phyloP scores from a whole-genome alignment of 2,329 filamentous ascomycete genomes.

The Cylindrodendrum hubeiense region DNA sequence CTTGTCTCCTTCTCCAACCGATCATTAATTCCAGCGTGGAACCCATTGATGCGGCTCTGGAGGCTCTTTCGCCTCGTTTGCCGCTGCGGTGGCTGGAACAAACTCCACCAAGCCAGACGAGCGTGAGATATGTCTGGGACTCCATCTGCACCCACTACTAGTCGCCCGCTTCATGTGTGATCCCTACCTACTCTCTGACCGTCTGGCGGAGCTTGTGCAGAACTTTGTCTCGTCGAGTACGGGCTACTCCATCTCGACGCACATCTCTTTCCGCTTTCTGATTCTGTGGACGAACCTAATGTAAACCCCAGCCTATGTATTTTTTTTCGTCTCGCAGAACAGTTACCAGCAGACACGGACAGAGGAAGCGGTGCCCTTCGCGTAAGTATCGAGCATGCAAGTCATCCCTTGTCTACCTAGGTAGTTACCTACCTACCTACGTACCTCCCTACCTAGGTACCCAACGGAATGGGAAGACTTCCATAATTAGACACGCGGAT shows the following conservation, averaged over 20 bases:
- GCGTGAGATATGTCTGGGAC: no score
- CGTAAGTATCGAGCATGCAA: no score
- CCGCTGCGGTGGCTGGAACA: not conserved
- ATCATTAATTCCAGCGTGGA: not conserved
- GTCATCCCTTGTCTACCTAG: not conserved
- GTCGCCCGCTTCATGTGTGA: not conserved
- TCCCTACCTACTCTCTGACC: not conserved
- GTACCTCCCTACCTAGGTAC: no score
- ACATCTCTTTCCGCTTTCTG: not conserved
- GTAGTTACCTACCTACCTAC: no score
- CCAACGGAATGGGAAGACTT: no score
- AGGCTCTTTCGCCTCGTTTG: not conserved
- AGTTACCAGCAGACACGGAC: not conserved
- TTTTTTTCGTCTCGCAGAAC: not conserved
- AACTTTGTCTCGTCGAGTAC: not conserved
- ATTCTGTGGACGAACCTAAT: not conserved
- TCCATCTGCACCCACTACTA: not conserved
- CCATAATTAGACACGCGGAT: not conserved
- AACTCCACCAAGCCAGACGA: conserved; percentile 8
- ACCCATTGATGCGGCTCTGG: not conserved
- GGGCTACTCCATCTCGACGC: not conserved
- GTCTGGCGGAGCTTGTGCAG: no score
- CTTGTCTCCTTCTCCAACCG: not conserved
- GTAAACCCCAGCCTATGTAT: not conserved
- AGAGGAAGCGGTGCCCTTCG: no score